phyloP scores from a whole-genome alignment of 768 basidiomycete genomes.

The Lactarius hengduanensis region DNA sequence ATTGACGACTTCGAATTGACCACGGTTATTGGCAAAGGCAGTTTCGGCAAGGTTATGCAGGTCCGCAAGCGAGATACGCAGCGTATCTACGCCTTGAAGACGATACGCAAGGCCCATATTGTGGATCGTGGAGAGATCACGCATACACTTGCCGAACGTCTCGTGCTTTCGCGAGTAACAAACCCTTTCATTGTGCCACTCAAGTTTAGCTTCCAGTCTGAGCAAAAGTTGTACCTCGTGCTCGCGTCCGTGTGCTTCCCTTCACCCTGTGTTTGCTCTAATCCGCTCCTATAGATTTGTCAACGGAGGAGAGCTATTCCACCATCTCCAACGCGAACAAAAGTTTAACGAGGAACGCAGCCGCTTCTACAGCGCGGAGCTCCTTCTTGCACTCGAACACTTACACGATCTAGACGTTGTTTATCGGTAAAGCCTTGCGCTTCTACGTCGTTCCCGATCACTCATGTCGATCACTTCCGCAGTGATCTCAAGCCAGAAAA shows the following conservation, averaged over 20 bases:
- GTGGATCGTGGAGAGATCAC: conserved; percentile 96
- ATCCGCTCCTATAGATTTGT: conserved; percentile 61
- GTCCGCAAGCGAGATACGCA: conserved; percentile 94
- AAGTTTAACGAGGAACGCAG: conserved; percentile 96
- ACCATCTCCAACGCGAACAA: conserved; percentile 94
- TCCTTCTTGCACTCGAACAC: conserved; percentile 93
- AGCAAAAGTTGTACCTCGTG: conserved; percentile 93
- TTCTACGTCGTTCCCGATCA: neutral
- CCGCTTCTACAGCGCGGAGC: conserved; percentile 95
- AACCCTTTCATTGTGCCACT: conserved; percentile 97
- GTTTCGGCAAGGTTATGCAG: conserved; percentile 99
- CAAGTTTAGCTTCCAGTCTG: conserved; percentile 98
- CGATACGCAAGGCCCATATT: conserved; percentile 74
- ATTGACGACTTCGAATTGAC: conserved; percentile 95
- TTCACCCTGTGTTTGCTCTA: neutral
- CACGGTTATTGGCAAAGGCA: conserved; percentile 96
- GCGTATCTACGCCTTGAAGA: conserved; percentile 96
- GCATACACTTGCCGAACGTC: conserved; percentile 93
- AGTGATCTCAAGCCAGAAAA: conserved; percentile 98
- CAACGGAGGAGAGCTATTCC: conserved; percentile 97
- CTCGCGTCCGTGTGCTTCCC: conserved; percentile 59
- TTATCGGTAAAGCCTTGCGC: conserved; percentile 64
- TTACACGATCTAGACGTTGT: conserved; percentile 97
- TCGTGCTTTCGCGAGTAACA: conserved; percentile 92
- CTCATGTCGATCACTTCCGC: conserved; percentile 22